phyloP scores from a whole-genome alignment of 108 stramenopile species.

The Skeletonema costatum region DNA sequence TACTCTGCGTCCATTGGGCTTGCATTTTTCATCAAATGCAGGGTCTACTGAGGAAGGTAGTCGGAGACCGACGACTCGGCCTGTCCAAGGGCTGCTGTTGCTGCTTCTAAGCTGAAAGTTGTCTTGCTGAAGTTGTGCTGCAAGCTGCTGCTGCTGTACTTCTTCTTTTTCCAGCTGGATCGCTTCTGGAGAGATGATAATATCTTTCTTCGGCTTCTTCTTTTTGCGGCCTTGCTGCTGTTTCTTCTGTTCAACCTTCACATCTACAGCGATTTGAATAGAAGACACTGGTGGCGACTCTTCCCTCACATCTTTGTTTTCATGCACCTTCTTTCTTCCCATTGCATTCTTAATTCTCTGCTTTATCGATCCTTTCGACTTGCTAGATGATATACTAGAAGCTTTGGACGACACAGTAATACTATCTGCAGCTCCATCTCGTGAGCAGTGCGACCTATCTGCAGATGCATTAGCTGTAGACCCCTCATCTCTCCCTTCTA shows the following conservation, averaged over 20 bases:
- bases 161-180: neutral
- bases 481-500: neutral
- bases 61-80: conserved; percentile 21
- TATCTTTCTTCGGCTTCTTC: neutral
- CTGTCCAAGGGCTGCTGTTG: neutral
- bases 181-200: neutral
- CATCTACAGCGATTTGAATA: neutral
- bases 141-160: neutral
- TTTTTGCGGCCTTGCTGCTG: neutral
- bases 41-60: conserved; percentile 13
- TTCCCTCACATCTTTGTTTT: neutral
- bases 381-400: neutral
- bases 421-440: neutral
- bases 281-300: neutral
- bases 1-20: conserved; percentile 15
- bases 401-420: neutral
- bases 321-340: neutral
- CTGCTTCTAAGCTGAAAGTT: neutral
- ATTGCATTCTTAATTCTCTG: neutral
- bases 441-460: neutral
- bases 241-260: neutral
- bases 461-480: neutral
- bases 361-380: neutral
- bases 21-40: conserved; percentile 11
- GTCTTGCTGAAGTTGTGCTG: neutral